These are phyloP conservation scores for Pythium biforme DNA, from an alignment of 352 stramenopile genomes.

Conservation along the genomic window DNA sequence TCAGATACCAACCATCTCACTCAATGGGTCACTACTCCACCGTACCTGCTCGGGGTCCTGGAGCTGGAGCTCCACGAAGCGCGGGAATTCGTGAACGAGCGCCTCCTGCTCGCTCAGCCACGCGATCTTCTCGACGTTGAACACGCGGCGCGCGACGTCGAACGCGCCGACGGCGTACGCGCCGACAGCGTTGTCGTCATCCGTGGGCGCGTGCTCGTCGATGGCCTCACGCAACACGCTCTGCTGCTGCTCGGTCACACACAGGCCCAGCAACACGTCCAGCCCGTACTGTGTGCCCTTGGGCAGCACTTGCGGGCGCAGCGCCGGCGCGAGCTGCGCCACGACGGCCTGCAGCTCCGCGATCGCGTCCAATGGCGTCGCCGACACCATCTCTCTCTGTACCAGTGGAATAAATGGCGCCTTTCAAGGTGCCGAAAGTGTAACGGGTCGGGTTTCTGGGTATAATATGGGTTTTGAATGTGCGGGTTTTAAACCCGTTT, in stretches of 20 bases:
- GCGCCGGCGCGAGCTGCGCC: conserved; percentile 43
- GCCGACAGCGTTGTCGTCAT: conserved; percentile 29
- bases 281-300: conserved; percentile 58
- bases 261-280: conserved; percentile 62
- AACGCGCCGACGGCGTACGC: conserved; percentile 58
- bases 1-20: background rate
- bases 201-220: conserved; percentile 34
- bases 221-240: conserved; percentile 47
- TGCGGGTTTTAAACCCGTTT: background rate
- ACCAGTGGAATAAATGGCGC: conserved; percentile 17
- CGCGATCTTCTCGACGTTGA: conserved; percentile 56
- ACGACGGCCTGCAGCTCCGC: conserved; percentile 64
- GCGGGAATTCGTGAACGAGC: conserved; percentile 67
- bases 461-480: conserved; percentile 1
- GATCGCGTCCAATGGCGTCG: conserved; percentile 56
- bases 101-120: conserved; percentile 66
- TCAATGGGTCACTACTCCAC: background rate
- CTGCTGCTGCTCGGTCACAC: conserved; percentile 60
- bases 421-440: conserved; percentile 11
- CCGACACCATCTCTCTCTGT: conserved; percentile 24
- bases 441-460: conserved; percentile 8
- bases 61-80: conserved; percentile 75
- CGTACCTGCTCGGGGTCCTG: conserved; percentile 43
- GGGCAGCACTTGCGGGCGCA: conserved; percentile 68
- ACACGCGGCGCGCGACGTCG: conserved; percentile 58